phyloP scores from a whole-genome alignment of 192 early-diverging fungal genomes.

The Borealophlyctis nickersoniae region DNA sequence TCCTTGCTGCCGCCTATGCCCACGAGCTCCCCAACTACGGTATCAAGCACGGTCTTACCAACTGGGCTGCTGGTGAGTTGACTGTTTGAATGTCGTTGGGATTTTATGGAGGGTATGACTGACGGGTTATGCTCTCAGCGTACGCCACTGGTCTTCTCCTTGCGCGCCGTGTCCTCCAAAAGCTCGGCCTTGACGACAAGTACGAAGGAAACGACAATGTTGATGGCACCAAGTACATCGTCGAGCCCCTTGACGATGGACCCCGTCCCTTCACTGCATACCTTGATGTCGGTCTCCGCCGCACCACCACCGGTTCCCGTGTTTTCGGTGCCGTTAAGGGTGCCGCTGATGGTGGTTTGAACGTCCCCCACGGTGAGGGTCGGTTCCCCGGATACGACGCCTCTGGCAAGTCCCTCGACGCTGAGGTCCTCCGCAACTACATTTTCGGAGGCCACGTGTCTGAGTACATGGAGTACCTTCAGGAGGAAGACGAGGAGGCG shows the following conservation, averaged over 20 bases:
- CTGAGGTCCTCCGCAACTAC: constrained; percentile 90
- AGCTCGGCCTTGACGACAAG: constrained; percentile 93
- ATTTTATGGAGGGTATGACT: constrained; percentile 4
- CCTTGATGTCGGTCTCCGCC: constrained; percentile 94
- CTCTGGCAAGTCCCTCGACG: constrained; percentile 83
- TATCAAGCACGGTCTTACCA: constrained; percentile 97
- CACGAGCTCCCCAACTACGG: constrained; percentile 97
- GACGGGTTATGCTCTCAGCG: constrained; percentile 51
- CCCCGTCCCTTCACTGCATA: constrained; percentile 97
- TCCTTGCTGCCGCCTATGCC: constrained; percentile 91
- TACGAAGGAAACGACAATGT: constrained; percentile 90
- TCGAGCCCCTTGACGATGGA: constrained; percentile 82
- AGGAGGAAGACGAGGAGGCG: constrained; percentile 98
- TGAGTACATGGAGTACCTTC: constrained; percentile 96
- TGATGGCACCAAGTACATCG: constrained; percentile 83
- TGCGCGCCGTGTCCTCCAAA: constrained; percentile 90
- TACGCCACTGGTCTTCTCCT: constrained; percentile 97
- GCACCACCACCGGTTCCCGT: constrained; percentile 96
- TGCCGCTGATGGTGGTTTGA: constrained; percentile 97
- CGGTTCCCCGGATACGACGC: constrained; percentile 97
- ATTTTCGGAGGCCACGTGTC: constrained; percentile 98
- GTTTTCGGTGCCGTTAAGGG: constrained; percentile 98
- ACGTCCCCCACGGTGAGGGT: constrained; percentile 92
- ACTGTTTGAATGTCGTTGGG: background rate
- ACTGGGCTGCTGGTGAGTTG: constrained; percentile 83